Evolutionary conservation across 2,329 filamentous ascomycete species (phyloP).

Genomic region (Mollisiaceae sp.): DNA sequence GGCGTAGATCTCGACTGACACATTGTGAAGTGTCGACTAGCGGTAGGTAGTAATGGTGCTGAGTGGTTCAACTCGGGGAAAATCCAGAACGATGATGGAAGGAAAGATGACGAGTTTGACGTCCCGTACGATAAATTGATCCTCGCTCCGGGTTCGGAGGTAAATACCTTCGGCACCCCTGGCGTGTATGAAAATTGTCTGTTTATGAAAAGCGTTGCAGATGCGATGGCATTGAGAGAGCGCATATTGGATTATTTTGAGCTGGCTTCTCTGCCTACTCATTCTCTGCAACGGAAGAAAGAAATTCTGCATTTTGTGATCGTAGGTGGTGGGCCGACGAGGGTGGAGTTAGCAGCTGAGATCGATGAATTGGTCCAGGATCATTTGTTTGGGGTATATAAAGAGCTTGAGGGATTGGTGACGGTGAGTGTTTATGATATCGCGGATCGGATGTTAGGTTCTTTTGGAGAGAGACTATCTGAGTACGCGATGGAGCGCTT

Average conservation of each 20-base stretch:
- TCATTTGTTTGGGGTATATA: conserved; percentile 68
- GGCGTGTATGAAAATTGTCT: conserved; percentile 81
- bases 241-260: conserved; percentile 70
- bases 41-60: conserved; percentile 37
- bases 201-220: conserved; percentile 82
- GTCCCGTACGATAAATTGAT: conserved; percentile 50
- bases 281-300: conserved; percentile 56
- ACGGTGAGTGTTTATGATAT: conserved; percentile 77
- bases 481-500: conserved; percentile 72
- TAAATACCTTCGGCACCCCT: conserved; percentile 77
- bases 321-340: conserved; percentile 72
- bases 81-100: conserved; percentile 25
- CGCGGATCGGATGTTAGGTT: conserved; percentile 72
- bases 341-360: conserved; percentile 74
- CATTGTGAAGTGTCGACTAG: conserved; percentile 44
- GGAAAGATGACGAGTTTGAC: conserved; percentile 40
- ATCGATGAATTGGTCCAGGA: conserved; percentile 74
- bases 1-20: conserved; percentile 46
- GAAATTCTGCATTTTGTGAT: conserved; percentile 75
- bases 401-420: conserved; percentile 60
- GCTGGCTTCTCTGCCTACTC: conserved; percentile 66
- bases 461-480: conserved; percentile 75
- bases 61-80: conserved; percentile 15
- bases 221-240: conserved; percentile 71
- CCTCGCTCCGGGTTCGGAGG: conserved; percentile 48